Base-by-base conservation (phyloP, 2,329 filamentous ascomycete species). In the Curvularia hawaiiensis region DNA sequence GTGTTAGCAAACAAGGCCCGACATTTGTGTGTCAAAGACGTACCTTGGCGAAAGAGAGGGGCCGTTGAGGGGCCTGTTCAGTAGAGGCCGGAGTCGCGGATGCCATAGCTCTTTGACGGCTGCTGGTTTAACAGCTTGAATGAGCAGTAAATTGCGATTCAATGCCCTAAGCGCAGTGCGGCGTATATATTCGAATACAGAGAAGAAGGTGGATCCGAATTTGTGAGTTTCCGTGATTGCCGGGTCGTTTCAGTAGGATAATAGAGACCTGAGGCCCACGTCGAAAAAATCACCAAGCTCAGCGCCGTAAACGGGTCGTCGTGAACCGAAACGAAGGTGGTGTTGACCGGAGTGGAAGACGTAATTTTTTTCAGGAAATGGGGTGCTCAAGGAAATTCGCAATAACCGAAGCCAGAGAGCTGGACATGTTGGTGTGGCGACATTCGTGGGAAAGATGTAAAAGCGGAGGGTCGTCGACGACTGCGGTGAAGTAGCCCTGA, bases 41-140 rank as follows among this genome's bases (percentile, higher is more conserved):
- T 79, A 91, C 90, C 84, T 90, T 92, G 77, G 90, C 90, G 81
- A 92, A 92, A 43, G 89, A 91, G 28, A 58, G 52, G 67, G 88
- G 84, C 77, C 85, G 87, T 52, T 62, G 59, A 79, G 65, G 63
- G 28, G 65, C 53, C 49, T 70, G 65, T 51, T 75, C 74, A 28
- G 66, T 54, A 51, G 70, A 61, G 14, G 67, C 62, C 39, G 73
- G 64, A 44, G 70, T 62, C 50, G 71, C 61, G 54, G 73, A 74
- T 18, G 73, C 68, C 74, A 77, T 76, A 40, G 50, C 33, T 38
- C 20, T 68, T 31, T 38, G 33, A 45, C 20, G 44, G 48, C 49
- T 46, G 40, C 52, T 46, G 31, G 41, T 46, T 40, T 44, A 41
- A 44, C 46, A 55, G 62, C 55, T 62, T 51, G 48, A 59, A 50